Evolutionary conservation across 805 yeast species (phyloP).

Genomic region (Grigorovia jiainica): DNA sequence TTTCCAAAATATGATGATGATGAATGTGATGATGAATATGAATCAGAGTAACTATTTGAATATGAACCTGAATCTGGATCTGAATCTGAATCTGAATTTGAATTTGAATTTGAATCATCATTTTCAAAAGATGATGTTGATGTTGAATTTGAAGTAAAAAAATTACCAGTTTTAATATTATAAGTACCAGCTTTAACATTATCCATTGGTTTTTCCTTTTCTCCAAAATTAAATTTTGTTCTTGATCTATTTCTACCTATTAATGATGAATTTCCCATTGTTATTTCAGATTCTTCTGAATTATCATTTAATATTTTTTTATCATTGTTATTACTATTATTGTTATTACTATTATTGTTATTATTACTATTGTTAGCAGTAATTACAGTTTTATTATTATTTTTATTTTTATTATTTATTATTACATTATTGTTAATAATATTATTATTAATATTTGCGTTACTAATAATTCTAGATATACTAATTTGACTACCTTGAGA

Average conservation of each 20-base stretch:
- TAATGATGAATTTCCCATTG: too few species aligned
- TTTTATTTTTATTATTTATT: too few species aligned
- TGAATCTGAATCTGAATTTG: neutral
- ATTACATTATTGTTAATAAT: too few species aligned
- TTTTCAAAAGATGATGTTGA: too few species aligned
- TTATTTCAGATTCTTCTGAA: too few species aligned
- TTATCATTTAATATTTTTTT: too few species aligned
- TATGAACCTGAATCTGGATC: neutral
- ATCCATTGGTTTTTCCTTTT: neutral
- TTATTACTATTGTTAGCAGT: neutral
- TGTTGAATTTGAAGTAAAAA: neutral
- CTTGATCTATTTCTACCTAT: neutral
- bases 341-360: too few species aligned
- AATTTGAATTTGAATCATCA: neutral
- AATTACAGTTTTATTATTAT: neutral
- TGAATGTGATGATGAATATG: conserved; percentile 2
- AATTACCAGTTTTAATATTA: neutral
- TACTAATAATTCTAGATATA: neutral
- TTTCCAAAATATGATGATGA: neutral
- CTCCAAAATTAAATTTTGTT: neutral
- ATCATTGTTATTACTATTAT: too few species aligned
- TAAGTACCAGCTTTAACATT: neutral
- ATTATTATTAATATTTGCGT: neutral
- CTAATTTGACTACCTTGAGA: neutral
- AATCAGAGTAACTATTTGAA: neutral